phyloP scores from a whole-genome alignment of 2,329 filamentous ascomycete species.

The Microsporum canis region DNA sequence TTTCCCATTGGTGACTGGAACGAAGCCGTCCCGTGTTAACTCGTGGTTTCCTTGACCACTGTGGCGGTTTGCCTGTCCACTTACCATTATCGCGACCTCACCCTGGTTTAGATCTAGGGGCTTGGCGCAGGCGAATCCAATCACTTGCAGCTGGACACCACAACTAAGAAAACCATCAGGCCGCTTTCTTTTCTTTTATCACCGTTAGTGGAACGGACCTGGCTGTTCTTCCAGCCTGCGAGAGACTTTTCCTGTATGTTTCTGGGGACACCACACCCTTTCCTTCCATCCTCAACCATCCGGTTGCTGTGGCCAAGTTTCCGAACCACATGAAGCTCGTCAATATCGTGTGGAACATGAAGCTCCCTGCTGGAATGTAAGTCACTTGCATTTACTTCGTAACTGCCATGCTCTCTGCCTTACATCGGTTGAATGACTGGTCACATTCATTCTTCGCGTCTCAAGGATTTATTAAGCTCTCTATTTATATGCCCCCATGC shows the following conservation, averaged over 20 bases:
- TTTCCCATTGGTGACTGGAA: neutral
- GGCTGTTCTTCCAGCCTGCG: neutral
- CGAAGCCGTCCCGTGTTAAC: neutral
- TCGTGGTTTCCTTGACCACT: neutral
- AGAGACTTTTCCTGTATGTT: neutral
- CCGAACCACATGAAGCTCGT: neutral
- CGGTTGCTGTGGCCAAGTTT: neutral
- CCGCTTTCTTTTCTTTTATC: conserved; percentile 2
- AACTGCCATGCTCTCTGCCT: neutral
- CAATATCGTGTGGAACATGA: neutral
- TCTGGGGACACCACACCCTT: neutral
- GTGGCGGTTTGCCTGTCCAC: neutral
- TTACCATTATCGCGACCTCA: neutral
- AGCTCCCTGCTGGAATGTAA: neutral
- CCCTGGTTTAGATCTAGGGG: neutral
- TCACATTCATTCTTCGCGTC: neutral
- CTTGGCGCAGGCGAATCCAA: conserved; percentile 1
- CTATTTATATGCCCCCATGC: neutral
- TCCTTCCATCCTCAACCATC: neutral
- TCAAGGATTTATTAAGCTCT: neutral
- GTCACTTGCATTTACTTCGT: neutral
- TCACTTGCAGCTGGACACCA: neutral
- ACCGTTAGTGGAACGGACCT: neutral
- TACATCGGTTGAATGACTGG: neutral
- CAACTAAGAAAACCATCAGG: neutral